Base-by-base conservation (phyloP, 2,329 filamentous ascomycete species). In the Microdochium paspali region DNA sequence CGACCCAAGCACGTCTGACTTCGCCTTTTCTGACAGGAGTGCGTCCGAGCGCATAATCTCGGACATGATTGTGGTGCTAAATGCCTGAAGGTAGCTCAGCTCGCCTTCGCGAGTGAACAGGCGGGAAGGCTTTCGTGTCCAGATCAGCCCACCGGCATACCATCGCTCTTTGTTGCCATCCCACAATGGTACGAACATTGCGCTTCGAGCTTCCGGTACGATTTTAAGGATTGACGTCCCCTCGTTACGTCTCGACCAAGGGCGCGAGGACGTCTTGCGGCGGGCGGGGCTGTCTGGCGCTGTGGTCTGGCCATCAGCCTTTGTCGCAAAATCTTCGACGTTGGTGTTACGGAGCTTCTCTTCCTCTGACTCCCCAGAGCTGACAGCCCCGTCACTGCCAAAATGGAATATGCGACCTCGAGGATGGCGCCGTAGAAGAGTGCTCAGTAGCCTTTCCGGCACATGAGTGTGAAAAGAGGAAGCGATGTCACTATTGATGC, bases 61-160 rank as follows among this genome's bases (percentile, higher is more conserved):
- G 0, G 74, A 69, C 67, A 80, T 79, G 15, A 78, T 73, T 0
- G 73, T 71, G 46, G 74, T 72, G 0, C 70, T 70, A 50, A 80
- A 79, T 0, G 71, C 73, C 5, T 64, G 61, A 5, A 80, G 62
- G 26, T 74, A 76, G 12, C 66, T 72, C 2, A 81, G 63, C 31
- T 80, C 77, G 4, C 69, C 66, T 24, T 70, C 62, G 1, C 63
- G 52, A 0, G 67, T 69, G 30, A 80, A 71, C 2, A 67, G 59
- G 2, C 72, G 68, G 0, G 65, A 68, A 1, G 65, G 62, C 2
- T 56, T 61, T 3, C 59, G 64, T 0, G 74, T 76, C 63, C 75
- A 77, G 3, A 71, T 59, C 32, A 80, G 72, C 4, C 69, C 69
- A 1, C 69, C 72, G 0, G 73, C 68, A 49, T 69, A 75, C 69